phyloP scores from a whole-genome alignment of 345 rosid genomes.

The Carallia pectinifolia region DNA sequence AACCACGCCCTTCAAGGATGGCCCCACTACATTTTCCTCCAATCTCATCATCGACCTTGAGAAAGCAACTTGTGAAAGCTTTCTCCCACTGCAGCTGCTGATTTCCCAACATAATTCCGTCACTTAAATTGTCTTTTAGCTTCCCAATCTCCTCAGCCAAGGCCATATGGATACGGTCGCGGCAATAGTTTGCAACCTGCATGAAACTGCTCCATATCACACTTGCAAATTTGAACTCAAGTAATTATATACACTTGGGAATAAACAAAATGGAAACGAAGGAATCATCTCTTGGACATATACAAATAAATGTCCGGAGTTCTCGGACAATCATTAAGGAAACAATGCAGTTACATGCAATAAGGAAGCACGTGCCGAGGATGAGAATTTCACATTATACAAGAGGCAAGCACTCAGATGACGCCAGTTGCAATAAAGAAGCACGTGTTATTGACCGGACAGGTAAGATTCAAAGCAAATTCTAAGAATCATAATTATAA shows the following conservation, averaged over 20 bases:
- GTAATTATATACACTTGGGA: constrained; percentile 9
- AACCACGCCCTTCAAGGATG: constrained; percentile 22
- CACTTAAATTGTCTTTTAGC: constrained; percentile 8
- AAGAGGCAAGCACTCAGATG: no score
- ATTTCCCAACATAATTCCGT: constrained; percentile 3
- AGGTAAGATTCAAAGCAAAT: background rate
- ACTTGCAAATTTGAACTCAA: constrained; percentile 12
- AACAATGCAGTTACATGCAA: background rate
- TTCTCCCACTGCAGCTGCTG: constrained; percentile 24
- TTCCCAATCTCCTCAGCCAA: constrained; percentile 28
- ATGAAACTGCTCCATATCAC: constrained; percentile 37
- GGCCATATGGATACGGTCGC: constrained; percentile 22
- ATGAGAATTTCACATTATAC: background rate
- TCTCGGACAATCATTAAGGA: background rate
- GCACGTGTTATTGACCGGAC: no score
- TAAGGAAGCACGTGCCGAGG: background rate
- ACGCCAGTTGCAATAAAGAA: no score
- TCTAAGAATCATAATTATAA: background rate
- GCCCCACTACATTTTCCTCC: constrained; percentile 28
- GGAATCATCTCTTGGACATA: background rate
- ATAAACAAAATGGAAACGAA: no score
- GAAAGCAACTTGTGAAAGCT: constrained; percentile 25
- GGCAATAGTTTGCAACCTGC: constrained; percentile 36
- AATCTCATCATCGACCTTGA: constrained; percentile 29
- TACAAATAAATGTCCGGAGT: background rate